A percentile compares a stretch with the other conserved stretches of the same genome.
phyloP scores from a whole-genome alignment of 1,284 basidiomycete species.

The Schizopora paradoxa region DNA sequence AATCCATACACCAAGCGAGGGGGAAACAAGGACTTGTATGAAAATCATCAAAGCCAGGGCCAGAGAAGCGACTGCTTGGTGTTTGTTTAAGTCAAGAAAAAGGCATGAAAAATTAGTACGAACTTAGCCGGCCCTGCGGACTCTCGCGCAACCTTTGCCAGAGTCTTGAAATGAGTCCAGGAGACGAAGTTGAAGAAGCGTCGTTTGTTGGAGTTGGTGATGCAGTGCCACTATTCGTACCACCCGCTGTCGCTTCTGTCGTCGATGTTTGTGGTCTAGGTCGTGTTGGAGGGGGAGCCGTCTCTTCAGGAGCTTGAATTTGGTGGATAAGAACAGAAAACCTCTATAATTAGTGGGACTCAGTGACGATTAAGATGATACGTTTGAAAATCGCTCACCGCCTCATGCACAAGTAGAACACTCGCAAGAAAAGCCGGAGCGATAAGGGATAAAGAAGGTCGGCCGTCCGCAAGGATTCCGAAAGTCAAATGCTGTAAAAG shows the following conservation, averaged over 20 bases:
- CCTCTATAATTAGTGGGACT: constrained; percentile 46
- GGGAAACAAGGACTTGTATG: constrained; percentile 68
- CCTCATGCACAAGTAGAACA: constrained; percentile 66
- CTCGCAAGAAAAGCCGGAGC: constrained; percentile 79
- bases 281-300: constrained; percentile 23
- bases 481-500: constrained; percentile 64
- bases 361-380: constrained; percentile 5
- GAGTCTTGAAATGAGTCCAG: neutral
- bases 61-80: constrained; percentile 52
- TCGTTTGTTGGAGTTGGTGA: constrained; percentile 18
- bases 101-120: constrained; percentile 22
- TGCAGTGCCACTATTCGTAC: constrained; percentile 25
- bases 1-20: constrained; percentile 65
- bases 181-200: constrained; percentile 32
- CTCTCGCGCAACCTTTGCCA: constrained; percentile 31
- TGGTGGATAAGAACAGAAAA: constrained; percentile 75
- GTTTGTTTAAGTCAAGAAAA: constrained; percentile 6
- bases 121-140: constrained; percentile 67
- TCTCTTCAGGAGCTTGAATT: constrained; percentile 77
- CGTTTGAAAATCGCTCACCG: constrained; percentile 39
- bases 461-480: constrained; percentile 74
- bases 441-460: constrained; percentile 71
- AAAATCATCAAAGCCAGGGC: constrained; percentile 65
- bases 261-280: constrained; percentile 24
- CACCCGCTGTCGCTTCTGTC: constrained; percentile 21